Conservation (phyloP, 495 filamentous ascomycete genomes). For the Hyaloscypha hepaticicola region DNA sequence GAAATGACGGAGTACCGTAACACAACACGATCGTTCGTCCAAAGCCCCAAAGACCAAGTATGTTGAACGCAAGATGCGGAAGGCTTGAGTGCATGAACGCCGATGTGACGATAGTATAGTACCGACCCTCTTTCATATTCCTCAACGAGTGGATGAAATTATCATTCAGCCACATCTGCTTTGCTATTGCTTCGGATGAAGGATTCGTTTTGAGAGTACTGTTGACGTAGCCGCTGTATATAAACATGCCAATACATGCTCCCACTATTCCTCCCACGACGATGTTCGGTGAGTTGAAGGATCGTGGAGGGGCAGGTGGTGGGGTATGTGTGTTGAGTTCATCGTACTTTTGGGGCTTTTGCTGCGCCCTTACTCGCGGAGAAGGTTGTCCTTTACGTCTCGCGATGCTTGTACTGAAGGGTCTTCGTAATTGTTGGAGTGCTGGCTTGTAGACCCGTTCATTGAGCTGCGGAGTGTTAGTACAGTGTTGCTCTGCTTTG, state of each 20-base stretch:
- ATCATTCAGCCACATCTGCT: neutral
- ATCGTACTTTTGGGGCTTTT: neutral
- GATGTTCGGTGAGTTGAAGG: neutral
- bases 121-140: neutral
- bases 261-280: neutral
- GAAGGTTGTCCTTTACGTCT: neutral
- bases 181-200: neutral
- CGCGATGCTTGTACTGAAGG: neutral
- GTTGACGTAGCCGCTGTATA: neutral
- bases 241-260: neutral
- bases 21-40: neutral
- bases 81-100: constrained; percentile 3
- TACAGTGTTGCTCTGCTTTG: neutral
- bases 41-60: neutral
- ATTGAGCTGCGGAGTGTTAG: neutral
- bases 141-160: neutral
- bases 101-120: constrained; percentile 9
- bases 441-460: neutral
- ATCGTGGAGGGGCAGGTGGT: neutral
- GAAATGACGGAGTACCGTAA: neutral
- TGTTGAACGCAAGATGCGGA: neutral
- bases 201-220: neutral
- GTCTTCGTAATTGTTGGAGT: neutral
- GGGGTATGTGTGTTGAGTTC: neutral
- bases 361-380: neutral